A percentile compares a stretch with the other conserved stretches of the same genome.
Conservation (phyloP, 768 basidiomycete genomes). For the Collybia mongolica region DNA sequence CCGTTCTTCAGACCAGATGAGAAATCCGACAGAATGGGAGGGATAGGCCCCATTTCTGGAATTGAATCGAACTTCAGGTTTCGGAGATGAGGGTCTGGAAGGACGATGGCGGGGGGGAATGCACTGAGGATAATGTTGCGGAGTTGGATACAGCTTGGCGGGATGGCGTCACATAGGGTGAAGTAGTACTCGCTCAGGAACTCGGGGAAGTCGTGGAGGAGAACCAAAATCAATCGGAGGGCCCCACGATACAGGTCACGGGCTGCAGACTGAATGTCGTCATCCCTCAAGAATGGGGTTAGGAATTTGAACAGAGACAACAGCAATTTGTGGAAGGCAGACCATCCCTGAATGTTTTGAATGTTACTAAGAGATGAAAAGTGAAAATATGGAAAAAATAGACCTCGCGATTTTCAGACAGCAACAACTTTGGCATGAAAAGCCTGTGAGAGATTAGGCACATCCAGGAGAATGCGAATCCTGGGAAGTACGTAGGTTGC, state of each 20-base stretch:
- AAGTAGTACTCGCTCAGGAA: conserved; percentile 98
- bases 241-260: conserved; percentile 90
- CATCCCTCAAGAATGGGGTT: conserved; percentile 83
- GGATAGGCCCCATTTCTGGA: conserved; percentile 90
- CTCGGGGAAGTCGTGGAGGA: conserved; percentile 98
- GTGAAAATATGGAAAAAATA: conserved; percentile 3
- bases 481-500: conserved; percentile 95
- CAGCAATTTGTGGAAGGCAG: conserved; percentile 92
- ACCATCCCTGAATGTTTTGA: conserved; percentile 66
- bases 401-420: conserved; percentile 88
- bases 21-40: conserved; percentile 90
- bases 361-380: conserved; percentile 8
- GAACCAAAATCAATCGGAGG: conserved; percentile 86
- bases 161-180: conserved; percentile 91
- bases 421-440: conserved; percentile 95
- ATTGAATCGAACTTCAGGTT: conserved; percentile 72
- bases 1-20: conserved; percentile 75
- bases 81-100: conserved; percentile 86
- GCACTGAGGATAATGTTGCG: conserved; percentile 96
- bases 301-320: conserved; percentile 95
- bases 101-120: conserved; percentile 77
- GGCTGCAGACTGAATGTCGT: conserved; percentile 76
- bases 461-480: conserved; percentile 99
- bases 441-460: conserved; percentile 92
- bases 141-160: conserved; percentile 90